phyloP scores from a whole-genome alignment of 345 rosid genomes.

The Dipteronia dyeriana region DNA sequence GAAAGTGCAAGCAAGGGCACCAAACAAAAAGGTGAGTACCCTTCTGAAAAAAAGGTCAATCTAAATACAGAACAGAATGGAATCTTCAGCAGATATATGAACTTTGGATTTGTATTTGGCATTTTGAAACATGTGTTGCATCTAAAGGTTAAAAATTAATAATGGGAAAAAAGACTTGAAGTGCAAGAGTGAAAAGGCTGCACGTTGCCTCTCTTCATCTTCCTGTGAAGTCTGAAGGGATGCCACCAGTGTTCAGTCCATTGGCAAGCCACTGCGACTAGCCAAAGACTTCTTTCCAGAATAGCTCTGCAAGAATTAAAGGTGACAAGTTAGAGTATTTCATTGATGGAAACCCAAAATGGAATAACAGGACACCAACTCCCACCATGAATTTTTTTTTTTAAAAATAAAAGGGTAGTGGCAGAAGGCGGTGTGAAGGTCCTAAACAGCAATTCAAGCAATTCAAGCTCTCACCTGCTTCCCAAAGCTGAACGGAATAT shows the following conservation, averaged over 20 bases:
- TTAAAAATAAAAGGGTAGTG: neutral
- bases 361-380: neutral
- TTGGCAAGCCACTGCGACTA: conserved; percentile 28
- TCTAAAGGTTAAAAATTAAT: conserved; percentile 4
- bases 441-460: neutral
- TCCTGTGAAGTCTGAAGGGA: neutral
- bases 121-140: conserved; percentile 7
- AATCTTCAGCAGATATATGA: conserved; percentile 8
- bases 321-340: conserved; percentile 1
- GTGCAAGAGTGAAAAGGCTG: conserved; percentile 8
- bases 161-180: neutral
- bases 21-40: conserved; percentile 4
- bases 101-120: conserved; percentile 16
- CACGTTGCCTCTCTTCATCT: conserved; percentile 5
- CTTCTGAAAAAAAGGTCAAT: neutral
- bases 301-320: conserved; percentile 39
- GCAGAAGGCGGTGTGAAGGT: neutral
- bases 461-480: conserved; percentile 53
- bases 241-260: conserved; percentile 35
- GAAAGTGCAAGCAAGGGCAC: neutral
- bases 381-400: neutral
- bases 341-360: neutral
- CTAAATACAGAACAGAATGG: conserved; percentile 10
- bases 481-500: conserved; percentile 62
- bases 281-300: conserved; percentile 35